Percentiles rank a stretch among this genome's conserved stretches.
Conservation (phyloP, 1,284 basidiomycete genomes). For the Sphagnurus paluster region DNA sequence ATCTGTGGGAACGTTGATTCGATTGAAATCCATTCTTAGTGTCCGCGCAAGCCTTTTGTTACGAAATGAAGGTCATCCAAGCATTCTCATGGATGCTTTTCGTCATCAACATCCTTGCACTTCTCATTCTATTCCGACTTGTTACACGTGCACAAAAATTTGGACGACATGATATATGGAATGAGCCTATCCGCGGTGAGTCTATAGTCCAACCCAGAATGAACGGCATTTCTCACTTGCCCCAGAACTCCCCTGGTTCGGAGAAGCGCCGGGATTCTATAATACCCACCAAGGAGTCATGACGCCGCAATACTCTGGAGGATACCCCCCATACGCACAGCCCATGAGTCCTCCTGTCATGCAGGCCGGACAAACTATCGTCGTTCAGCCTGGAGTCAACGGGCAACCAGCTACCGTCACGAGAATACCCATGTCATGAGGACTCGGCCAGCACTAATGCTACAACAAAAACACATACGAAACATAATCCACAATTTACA, state of each 20-base stretch:
- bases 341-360: conserved; percentile 31
- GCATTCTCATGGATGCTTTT: conserved; percentile 79
- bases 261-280: conserved; percentile 50
- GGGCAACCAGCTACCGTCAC: conserved; percentile 63
- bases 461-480: background rate
- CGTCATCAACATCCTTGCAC: conserved; percentile 49
- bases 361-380: conserved; percentile 64
- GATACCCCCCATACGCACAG: conserved; percentile 20
- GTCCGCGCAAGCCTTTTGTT: conserved; percentile 57
- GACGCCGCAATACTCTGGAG: conserved; percentile 27
- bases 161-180: conserved; percentile 38
- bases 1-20: conserved; percentile 7
- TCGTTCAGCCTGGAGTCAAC: conserved; percentile 66
- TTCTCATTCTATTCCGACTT: conserved; percentile 36
- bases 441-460: background rate
- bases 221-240: background rate
- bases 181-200: conserved; percentile 47
- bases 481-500: background rate
- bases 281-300: conserved; percentile 32
- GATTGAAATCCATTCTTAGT: conserved; percentile 38
- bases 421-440: conserved; percentile 44
- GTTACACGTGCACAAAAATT: conserved; percentile 40
- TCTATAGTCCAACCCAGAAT: too few relatives aligned
- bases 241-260: conserved; percentile 50
- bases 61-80: conserved; percentile 75